Evolutionary conservation across 164 flowering plant genomes (phyloP).

Genomic region (Berberis vulgaris): DNA sequence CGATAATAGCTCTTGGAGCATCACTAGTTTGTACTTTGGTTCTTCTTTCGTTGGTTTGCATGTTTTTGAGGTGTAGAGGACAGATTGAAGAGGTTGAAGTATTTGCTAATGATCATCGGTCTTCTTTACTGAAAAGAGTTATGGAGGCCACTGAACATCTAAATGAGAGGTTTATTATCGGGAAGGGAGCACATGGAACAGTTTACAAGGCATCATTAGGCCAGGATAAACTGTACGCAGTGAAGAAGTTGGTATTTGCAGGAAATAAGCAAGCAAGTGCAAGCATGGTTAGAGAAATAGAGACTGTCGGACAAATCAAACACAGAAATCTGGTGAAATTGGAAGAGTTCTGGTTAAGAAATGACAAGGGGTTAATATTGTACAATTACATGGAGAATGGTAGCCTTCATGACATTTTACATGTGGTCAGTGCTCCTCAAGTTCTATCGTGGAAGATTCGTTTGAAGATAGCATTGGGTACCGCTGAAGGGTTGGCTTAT

Average conservation of each 20-base stretch:
- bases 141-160: conserved; percentile 65
- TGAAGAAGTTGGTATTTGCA: conserved; percentile 48
- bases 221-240: conserved; percentile 39
- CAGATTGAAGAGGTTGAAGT: conserved; percentile 14
- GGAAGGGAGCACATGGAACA: conserved; percentile 82
- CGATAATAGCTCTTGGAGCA: conserved; percentile 37
- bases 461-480: conserved; percentile 61
- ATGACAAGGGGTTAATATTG: conserved; percentile 56
- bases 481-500: conserved; percentile 66
- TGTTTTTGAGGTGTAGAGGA: conserved; percentile 11
- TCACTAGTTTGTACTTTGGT: conserved; percentile 20
- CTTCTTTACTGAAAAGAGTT: conserved; percentile 35
- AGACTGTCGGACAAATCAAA: conserved; percentile 54
- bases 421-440: conserved; percentile 28
- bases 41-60: conserved; percentile 15
- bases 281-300: conserved; percentile 64
- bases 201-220: conserved; percentile 56
- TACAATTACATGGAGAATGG: conserved; percentile 70
- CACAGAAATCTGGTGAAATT: conserved; percentile 66
- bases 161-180: conserved; percentile 43
- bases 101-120: conserved; percentile 32
- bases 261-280: conserved; percentile 27
- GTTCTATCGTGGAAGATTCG: conserved; percentile 45
- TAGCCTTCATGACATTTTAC: conserved; percentile 66
- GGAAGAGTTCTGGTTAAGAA: conserved; percentile 63